Percentiles rank a stretch among this genome's conserved stretches.
phyloP scores from a whole-genome alignment of 192 early-diverging fungal species.

The Physocladia obscura region DNA sequence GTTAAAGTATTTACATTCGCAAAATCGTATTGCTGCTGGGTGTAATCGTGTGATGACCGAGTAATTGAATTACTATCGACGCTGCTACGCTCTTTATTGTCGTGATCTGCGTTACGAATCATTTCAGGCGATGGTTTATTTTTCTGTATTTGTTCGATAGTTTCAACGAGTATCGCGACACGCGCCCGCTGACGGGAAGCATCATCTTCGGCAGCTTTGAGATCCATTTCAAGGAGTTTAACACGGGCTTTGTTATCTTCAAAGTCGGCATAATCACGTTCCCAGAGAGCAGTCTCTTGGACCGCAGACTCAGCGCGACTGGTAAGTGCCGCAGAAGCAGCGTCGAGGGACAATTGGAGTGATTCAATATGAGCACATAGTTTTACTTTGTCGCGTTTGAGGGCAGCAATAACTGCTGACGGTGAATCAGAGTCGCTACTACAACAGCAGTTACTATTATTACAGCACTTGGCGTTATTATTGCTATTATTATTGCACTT shows the following conservation, averaged over 20 bases:
- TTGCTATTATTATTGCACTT: background rate
- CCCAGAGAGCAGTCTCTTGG: background rate
- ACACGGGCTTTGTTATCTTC: constrained; percentile 19
- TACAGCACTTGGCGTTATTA: too few relatives aligned
- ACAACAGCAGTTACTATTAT: background rate
- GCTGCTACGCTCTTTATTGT: background rate
- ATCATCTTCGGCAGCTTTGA: background rate
- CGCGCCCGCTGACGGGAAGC: background rate
- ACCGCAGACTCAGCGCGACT: background rate
- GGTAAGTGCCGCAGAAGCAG: background rate
- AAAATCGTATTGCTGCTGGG: too few relatives aligned
- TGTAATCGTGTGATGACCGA: background rate
- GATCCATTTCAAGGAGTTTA: background rate
- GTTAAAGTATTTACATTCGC: too few relatives aligned
- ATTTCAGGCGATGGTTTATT: background rate
- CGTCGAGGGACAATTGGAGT: background rate
- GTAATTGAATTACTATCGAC: background rate
- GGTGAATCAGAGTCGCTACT: background rate
- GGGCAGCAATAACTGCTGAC: background rate
- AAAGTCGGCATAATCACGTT: constrained; percentile 17
- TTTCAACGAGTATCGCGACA: background rate
- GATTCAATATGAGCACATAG: background rate
- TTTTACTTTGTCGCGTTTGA: background rate
- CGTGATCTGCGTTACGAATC: background rate
- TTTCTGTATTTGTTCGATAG: background rate